Evolutionary conservation across 108 stramenopile genomes (phyloP).

Genomic region (Stephanodiscus triporus): DNA sequence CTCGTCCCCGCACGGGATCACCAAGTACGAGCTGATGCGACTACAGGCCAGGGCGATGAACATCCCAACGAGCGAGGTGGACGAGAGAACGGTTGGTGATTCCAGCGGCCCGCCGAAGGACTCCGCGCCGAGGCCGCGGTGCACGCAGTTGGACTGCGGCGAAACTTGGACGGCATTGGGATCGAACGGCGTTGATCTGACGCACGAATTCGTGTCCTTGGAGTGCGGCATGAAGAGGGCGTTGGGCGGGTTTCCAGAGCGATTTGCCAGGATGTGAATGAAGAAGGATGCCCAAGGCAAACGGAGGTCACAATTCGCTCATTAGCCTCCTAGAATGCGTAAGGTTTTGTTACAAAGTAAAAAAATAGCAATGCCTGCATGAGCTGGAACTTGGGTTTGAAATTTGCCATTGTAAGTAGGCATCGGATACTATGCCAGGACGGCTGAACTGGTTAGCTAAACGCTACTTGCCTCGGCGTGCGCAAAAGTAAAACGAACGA

Average conservation of each 20-base stretch:
- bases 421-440: no score
- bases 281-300: no score
- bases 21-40: slow-evolving; percentile 27
- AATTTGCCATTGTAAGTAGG: no score
- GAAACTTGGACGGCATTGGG: slow-evolving; percentile 31
- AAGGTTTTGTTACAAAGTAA: no score
- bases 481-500: not conserved
- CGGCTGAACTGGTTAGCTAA: not conserved
- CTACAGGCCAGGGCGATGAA: slow-evolving; percentile 30
- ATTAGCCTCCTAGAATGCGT: no score
- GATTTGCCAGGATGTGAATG: slow-evolving; percentile 7
- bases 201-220: slow-evolving; percentile 33
- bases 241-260: slow-evolving; percentile 30
- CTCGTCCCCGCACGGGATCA: slow-evolving; percentile 30
- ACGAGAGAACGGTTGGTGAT: slow-evolving; percentile 19
- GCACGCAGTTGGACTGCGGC: slow-evolving; percentile 39
- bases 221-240: slow-evolving; percentile 31
- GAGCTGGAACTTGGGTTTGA: no score
- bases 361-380: no score
- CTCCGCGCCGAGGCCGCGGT: slow-evolving; percentile 40
- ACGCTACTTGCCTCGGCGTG: not conserved
- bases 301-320: no score
- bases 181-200: not conserved
- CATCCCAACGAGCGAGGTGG: slow-evolving; percentile 10
- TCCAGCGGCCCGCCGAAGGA: slow-evolving; percentile 25